Evolutionary conservation across 2,329 filamentous ascomycete genomes (phyloP), one percentile per base, ranked within the genome.

Genomic region (Fusarium sp.): DNA sequence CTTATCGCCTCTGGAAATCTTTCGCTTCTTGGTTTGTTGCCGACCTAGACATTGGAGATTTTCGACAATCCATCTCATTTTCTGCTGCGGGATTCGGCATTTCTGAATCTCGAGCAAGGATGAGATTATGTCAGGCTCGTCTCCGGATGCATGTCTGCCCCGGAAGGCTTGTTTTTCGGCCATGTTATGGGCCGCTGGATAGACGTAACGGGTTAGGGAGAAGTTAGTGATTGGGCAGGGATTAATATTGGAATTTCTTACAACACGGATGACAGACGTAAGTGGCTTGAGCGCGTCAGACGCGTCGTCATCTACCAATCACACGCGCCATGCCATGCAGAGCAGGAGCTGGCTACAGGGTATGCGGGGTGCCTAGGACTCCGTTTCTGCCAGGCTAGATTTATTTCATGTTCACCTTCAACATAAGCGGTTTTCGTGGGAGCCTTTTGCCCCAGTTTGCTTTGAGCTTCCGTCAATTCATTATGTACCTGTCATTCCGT

Each of bases 41-140:
- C 19, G 42, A 1, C 52, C 32, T 6, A 70, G 67, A 34, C 67
- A 70, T 34, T 70, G 63, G 2, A 70, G 64, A 7, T 68, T 65
- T n/a, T 68, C 50, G 11, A 70, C 53, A 15, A 70, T 68, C 60
- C 67, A 70, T 2, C 56, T 61, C 64, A 65, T 70, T 7, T 70
- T 70, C 11, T 70, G 64, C n/a, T 70, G 67, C 0, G 67, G 52
- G 2, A 62, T 32, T 1, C 46, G 23, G 6, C 45, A 68, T 52
- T 56, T 19, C 10, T 70, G 64, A 4, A 56, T 62, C 8, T 70
- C n/a, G 0, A 70, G 15, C 5, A 70, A 20, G 3, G 56, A 44
- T 4, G 56, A 34, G 0, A 68, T 15, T 7, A 55, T 17, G 1
- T 20, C 40, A 0, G 11, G 2, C 12, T 26, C 12, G 2, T 32